Conservation (phyloP, 306 rosid genomes). For the Sechiopsis laciniata region DNA sequence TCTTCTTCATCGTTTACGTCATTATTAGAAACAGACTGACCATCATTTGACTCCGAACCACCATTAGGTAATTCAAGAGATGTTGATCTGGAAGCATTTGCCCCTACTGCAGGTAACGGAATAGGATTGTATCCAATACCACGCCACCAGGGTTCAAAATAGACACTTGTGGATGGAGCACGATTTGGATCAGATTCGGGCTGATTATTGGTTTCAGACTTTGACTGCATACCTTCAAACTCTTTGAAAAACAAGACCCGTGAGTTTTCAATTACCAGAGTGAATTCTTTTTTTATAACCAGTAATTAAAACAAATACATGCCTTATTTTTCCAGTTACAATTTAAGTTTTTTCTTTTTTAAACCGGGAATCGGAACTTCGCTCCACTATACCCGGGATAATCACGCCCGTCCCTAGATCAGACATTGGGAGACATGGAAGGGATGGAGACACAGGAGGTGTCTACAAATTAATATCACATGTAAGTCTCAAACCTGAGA, state of each 20-base stretch:
- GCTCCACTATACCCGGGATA: no score
- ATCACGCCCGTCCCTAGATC: no score
- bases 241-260: slow-evolving; percentile 25
- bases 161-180: slow-evolving; percentile 44
- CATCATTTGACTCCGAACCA: slow-evolving; percentile 74
- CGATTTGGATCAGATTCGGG: slow-evolving; percentile 45
- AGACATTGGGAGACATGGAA: no score
- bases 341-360: slow-evolving; percentile 2
- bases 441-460: no score
- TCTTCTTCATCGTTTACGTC: slow-evolving; percentile 67
- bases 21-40: slow-evolving; percentile 67
- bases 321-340: not conserved
- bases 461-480: no score
- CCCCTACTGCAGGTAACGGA: slow-evolving; percentile 40
- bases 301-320: not conserved
- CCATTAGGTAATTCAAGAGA: slow-evolving; percentile 65
- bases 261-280: not conserved
- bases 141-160: slow-evolving; percentile 90
- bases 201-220: slow-evolving; percentile 51
- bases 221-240: slow-evolving; percentile 65
- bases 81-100: slow-evolving; percentile 59
- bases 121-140: slow-evolving; percentile 52
- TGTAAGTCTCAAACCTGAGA: no score
- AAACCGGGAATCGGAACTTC: no score
- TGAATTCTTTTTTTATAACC: not conserved